These are phyloP conservation scores for Botrytis cinerea DNA, from an alignment of 2,329 filamentous ascomycete genomes.

Conservation along the genomic window DNA sequence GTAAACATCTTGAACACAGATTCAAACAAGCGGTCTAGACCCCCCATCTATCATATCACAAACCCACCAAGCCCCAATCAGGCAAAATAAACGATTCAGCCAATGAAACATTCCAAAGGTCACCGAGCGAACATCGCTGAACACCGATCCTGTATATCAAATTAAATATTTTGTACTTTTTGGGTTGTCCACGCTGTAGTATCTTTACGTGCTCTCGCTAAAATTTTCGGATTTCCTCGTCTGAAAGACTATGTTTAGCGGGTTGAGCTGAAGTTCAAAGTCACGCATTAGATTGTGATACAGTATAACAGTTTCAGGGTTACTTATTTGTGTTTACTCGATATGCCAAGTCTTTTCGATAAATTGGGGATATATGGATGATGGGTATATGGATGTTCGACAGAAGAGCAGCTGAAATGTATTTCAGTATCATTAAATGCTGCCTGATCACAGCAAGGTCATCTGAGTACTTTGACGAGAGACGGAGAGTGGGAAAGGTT, in stretches of 20 bases:
- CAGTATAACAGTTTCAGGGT: not conserved
- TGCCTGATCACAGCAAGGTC: slow-evolving; percentile 6
- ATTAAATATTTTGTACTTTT: not conserved
- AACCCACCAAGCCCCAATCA: slow-evolving; percentile 26
- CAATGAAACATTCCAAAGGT: slow-evolving; percentile 11
- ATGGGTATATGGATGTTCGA: not conserved
- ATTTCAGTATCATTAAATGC: slow-evolving; percentile 2
- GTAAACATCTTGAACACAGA: not conserved
- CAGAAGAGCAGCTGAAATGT: slow-evolving; percentile 11
- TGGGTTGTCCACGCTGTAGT: not conserved
- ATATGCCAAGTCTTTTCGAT: not conserved
- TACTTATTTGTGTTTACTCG: not conserved
- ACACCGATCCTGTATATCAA: slow-evolving; percentile 5
- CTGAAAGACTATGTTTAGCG: not conserved
- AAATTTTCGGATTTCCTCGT: not conserved
- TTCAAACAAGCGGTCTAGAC: slow-evolving; percentile 26
- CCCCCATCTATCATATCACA: slow-evolving; percentile 1
- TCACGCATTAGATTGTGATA: slow-evolving; percentile 7
- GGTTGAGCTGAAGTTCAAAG: slow-evolving; percentile 20
- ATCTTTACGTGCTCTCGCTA: not conserved
- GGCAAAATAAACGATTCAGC: slow-evolving; percentile 33
- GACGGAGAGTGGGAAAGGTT: not conserved
- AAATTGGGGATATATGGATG: not conserved
- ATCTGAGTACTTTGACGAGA: slow-evolving; percentile 4
- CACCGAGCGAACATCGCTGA: slow-evolving; percentile 20